Conservation (phyloP, 2,329 filamentous ascomycete species). For the Alternaria gaisen region DNA sequence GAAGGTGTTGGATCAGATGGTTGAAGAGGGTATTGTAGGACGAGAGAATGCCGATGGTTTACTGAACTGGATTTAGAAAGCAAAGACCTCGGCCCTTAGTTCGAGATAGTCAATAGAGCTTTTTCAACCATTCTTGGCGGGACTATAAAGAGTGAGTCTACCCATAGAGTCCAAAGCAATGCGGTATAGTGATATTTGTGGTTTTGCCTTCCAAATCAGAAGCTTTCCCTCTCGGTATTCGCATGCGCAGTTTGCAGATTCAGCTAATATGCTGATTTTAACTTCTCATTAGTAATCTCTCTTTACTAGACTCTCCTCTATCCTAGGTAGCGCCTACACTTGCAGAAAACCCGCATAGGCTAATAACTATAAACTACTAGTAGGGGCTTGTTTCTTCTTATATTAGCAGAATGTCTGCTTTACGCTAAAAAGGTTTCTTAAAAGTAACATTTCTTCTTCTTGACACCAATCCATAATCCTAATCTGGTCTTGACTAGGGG, state of each 20-base stretch:
- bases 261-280: constrained; percentile 12
- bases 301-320: constrained; percentile 20
- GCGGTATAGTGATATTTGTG: no score
- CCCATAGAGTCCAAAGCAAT: no score
- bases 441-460: no score
- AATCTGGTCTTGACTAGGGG: no score
- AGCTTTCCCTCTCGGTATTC: no score
- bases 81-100: background rate
- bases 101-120: background rate
- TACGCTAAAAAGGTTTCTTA: no score
- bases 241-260: no score
- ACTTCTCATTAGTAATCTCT: constrained; percentile 36
- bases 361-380: background rate
- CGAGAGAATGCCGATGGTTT: constrained; percentile 36
- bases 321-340: background rate
- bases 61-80: constrained; percentile 1
- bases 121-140: no score
- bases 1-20: constrained; percentile 59
- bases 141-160: no score
- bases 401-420: constrained; percentile 14
- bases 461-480: no score
- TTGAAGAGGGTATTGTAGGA: constrained; percentile 61
- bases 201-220: no score
- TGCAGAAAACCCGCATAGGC: no score
- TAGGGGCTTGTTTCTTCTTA: constrained; percentile 26